A percentile compares a stretch with the other conserved stretches of the same genome.
phyloP scores from a whole-genome alignment of 257 asterid species.

The Henckelia pumila region DNA sequence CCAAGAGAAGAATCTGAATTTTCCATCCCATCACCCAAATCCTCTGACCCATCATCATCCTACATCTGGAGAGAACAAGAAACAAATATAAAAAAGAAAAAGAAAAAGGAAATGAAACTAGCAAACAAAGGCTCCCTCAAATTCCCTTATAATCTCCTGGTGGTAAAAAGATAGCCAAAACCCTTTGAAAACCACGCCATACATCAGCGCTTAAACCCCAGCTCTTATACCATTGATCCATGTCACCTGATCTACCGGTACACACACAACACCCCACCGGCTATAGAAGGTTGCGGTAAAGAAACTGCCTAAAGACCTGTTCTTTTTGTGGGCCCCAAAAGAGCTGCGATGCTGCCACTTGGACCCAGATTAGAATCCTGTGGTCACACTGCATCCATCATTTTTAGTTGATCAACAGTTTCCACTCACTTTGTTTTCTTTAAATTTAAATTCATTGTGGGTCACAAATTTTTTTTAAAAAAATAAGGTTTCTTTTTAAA shows the following conservation, averaged over 20 bases:
- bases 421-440: too few relatives aligned
- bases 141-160: constrained; percentile 5
- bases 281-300: constrained; percentile 45
- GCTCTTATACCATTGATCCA: constrained; percentile 73
- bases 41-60: constrained; percentile 15
- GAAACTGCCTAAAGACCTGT: constrained; percentile 77
- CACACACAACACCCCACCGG: constrained; percentile 31
- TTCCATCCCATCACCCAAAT: constrained; percentile 26
- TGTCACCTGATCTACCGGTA: constrained; percentile 57
- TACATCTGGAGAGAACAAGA: too few relatives aligned
- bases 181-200: constrained; percentile 72
- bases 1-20: constrained; percentile 9
- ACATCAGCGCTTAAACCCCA: constrained; percentile 74
- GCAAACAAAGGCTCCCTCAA: constrained; percentile 21
- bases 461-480: not conserved
- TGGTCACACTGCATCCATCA: constrained; percentile 35
- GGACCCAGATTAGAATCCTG: constrained; percentile 47
- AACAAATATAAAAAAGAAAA: too few relatives aligned
- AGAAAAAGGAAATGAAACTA: too few relatives aligned
- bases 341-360: constrained; percentile 58
- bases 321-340: constrained; percentile 47
- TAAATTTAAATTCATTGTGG: not conserved
- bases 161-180: constrained; percentile 42
- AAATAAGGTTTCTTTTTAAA: not conserved
- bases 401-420: not conserved